Evolutionary conservation across 2,329 filamentous ascomycete genomes (phyloP), one percentile per base, ranked within the genome.

Genomic region (Penicillium sp.): DNA sequence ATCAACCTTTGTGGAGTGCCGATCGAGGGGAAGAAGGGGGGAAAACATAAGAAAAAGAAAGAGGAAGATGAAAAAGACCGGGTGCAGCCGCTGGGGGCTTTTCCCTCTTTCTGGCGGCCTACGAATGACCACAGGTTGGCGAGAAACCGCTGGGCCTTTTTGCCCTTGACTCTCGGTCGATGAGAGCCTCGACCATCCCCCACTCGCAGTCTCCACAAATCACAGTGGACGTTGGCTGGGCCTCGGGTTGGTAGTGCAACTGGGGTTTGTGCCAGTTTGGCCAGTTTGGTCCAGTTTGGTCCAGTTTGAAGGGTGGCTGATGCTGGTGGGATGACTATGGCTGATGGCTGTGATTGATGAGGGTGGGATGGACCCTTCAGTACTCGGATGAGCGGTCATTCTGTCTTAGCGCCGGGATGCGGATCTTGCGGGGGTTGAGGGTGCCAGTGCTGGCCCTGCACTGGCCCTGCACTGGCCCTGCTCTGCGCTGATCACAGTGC

Each of bases 151-250:
- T 19, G 3, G 13, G 23, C 39, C 23, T 10, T 26, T 24, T 40
- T 56, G 45, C 36, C 54, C 55, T 52, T 43, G 39, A 55, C 31
- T 45, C 36, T 18, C 48, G 60, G 61, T 63, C 61, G 51, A 63
- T 59, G 56, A 55, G 56, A 62, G 60, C 60, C 60, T 63, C 60
- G 62, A 56, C 56, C 59, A 50, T 33, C 55, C 45, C 51, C 58
- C 55, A 40, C 52, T 52, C 50, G 34, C n/a, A 26, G 19, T 43
- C 52, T 60, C 57, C 59, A 45, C 59, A 60, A 62, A 60, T 60
- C 57, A 60, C 19, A 42, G 24, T 11, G 37, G 19, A 19, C 21
- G 37, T 19, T n/a, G 42, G 43, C 48, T 28, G 26, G 23, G 48
- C 43, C 48, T 40, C 16, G 39, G 33, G 19, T 52, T 44, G 39